A percentile compares a stretch with the other conserved stretches of the same genome.
phyloP scores from a whole-genome alignment of 495 filamentous ascomycete genomes.

The Aspergillus indologenus region DNA sequence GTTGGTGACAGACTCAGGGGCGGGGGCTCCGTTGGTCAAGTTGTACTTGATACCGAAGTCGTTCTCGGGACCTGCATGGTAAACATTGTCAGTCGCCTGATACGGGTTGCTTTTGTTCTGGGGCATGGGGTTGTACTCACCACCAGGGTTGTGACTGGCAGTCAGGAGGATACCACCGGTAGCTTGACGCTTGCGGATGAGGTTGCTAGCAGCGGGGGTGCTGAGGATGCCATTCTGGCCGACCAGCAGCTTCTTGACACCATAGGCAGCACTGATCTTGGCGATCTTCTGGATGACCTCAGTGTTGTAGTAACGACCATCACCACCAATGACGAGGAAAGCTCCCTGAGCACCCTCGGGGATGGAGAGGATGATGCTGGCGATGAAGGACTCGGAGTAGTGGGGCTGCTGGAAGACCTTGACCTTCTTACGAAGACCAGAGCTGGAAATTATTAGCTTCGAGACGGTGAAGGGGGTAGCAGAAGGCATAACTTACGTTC shows the following conservation, averaged over 20 bases:
- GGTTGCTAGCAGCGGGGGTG: constrained; percentile 90
- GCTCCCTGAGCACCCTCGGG: constrained; percentile 85
- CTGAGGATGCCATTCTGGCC: constrained; percentile 95
- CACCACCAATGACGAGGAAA: constrained; percentile 94
- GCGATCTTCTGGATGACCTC: constrained; percentile 95
- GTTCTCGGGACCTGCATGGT: constrained; percentile 68
- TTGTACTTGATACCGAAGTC: constrained; percentile 99
- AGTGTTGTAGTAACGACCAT: constrained; percentile 95
- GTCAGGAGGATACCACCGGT: constrained; percentile 96
- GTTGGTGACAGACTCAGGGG: constrained; percentile 93
- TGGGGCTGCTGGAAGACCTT: constrained; percentile 92
- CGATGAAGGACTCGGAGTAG: constrained; percentile 93
- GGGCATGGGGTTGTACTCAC: constrained; percentile 49
- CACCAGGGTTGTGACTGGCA: constrained; percentile 96
- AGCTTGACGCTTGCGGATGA: constrained; percentile 89
- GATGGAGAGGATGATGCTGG: constrained; percentile 91
- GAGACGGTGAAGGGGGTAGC: constrained; percentile 9
- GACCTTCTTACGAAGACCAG: constrained; percentile 97
- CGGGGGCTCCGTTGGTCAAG: constrained; percentile 89
- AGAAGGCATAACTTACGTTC: constrained; percentile 72
- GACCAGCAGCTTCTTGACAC: constrained; percentile 96
- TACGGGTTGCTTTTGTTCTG: neutral
- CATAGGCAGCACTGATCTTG: constrained; percentile 94
- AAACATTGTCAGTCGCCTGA: neutral
- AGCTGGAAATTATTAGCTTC: constrained; percentile 51